Evolutionary conservation across 176 grass and related monocot genomes (phyloP).

Genomic region (Bromus sterilis): DNA sequence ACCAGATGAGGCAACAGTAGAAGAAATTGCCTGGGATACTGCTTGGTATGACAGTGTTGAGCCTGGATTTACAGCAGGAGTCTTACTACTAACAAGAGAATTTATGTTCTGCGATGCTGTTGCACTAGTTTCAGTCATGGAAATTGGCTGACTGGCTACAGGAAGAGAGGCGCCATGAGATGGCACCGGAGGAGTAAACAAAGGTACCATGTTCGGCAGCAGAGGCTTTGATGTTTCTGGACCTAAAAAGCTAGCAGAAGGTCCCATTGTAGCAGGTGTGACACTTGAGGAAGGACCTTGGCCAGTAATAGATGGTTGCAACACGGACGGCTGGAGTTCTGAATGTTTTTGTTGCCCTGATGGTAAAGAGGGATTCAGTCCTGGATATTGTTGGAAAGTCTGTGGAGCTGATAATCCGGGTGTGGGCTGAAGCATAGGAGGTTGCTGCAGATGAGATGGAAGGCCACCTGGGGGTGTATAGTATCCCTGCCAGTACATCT

Average conservation of each 20-base stretch:
- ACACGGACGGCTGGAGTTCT: conserved; percentile 46
- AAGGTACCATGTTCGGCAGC: conserved; percentile 28
- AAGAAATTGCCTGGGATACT: conserved; percentile 37
- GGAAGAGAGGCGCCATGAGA: conserved; percentile 35
- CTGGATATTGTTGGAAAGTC: conserved; percentile 55
- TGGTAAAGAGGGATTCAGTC: conserved; percentile 44
- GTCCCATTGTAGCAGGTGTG: conserved; percentile 29
- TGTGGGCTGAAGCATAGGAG: conserved; percentile 44
- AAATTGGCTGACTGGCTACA: conserved; percentile 36
- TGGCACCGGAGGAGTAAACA: conserved; percentile 34
- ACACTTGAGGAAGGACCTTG: conserved; percentile 26
- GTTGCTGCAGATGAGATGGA: conserved; percentile 66
- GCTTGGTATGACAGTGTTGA: conserved; percentile 39
- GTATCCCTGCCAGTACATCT: conserved; percentile 76
- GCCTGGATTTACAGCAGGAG: conserved; percentile 18
- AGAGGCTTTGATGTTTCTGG: conserved; percentile 45
- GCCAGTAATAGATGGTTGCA: conserved; percentile 34
- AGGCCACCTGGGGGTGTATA: conserved; percentile 51
- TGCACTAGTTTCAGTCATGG: conserved; percentile 37
- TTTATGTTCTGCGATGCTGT: conserved; percentile 14
- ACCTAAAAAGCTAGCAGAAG: conserved; percentile 35
- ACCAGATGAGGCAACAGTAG: conserved; percentile 29
- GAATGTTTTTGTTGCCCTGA: conserved; percentile 44
- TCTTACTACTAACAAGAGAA: conserved; percentile 36
- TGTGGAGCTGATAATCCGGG: conserved; percentile 59